A percentile compares a stretch with the other conserved stretches of the same genome.
Conservation (phyloP, 495 filamentous ascomycete species). For the Aspergillus funiculosus region DNA sequence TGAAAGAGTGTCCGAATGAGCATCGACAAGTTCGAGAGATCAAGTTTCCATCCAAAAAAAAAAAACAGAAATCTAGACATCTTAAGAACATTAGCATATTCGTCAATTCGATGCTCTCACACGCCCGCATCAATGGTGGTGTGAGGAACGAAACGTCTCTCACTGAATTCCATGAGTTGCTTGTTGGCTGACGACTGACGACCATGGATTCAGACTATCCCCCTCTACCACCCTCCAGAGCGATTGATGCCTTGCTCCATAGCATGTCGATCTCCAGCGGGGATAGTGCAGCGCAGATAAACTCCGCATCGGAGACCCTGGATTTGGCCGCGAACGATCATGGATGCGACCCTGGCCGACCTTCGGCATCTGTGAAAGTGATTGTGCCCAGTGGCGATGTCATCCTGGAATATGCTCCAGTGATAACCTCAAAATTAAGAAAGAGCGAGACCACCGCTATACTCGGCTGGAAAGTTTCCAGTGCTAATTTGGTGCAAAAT, state of each 20-base stretch:
- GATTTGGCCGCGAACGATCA: neutral
- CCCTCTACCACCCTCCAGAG: conserved; percentile 3
- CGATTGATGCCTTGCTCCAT: conserved; percentile 1
- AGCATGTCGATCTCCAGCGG: conserved; percentile 1
- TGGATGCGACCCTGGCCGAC: neutral
- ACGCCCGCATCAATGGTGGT: neutral
- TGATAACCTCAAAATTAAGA: no score
- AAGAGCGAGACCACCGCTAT: no score
- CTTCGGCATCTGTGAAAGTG: conserved; percentile 9
- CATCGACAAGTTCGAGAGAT: no score
- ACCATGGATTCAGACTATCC: conserved; percentile 15
- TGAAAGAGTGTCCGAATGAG: no score
- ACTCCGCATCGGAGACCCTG: neutral
- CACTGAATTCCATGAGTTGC: neutral
- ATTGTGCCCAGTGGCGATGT: conserved; percentile 32
- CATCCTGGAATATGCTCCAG: conserved; percentile 35
- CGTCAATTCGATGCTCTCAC: neutral
- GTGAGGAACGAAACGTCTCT: neutral
- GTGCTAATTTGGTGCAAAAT: conserved; percentile 24
- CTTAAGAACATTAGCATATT: neutral
- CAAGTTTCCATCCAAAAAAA: no score
- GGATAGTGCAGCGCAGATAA: neutral
- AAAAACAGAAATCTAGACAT: no score
- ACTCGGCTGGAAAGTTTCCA: conserved; percentile 35
- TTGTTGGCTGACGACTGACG: neutral